Evolutionary conservation across 164 flowering plant species (phyloP), one percentile per base, ranked within the genome.

Genomic region (Magnolia officinalis): DNA sequence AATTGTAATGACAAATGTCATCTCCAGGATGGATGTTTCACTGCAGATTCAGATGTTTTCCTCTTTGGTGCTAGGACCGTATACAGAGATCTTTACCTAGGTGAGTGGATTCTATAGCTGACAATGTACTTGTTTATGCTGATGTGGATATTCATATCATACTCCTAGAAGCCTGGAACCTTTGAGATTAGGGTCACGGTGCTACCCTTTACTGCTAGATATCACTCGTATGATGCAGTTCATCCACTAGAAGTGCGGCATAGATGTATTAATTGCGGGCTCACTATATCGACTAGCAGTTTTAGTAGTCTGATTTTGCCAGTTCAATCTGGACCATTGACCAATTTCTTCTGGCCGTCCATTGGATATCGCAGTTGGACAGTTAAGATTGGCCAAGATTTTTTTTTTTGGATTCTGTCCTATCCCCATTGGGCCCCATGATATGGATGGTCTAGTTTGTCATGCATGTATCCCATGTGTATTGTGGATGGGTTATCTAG

Each of bases 11-110:
- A 21, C 19, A 29, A 23, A 14, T 24, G 55, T 76, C 50, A 26
- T 79, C 72, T 74, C 71, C 87, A 94, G 99, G 99, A 94, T 90
- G 97, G 97, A 74, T 96, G 99, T 80, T 96, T 96, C 83, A 84
- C 89, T 65, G 81, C 96, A 70, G 99, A 96, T 91, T 96, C 99
- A 49, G 99, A 96, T 87, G 82, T 84, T 66, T 92, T 96, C 77
- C 91, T 96, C 71, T 96, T 96, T 85, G 99, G 99, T 83, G 99
- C 95, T 37, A 92, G 87, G 85, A 92, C 95, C 29, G 95, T 96
- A 50, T 96, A 96, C 78, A 87, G 94, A 83, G 99, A 94, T 76
- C 92, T 96, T 71, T 91, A 91, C 81, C 89, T 94, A 75, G 96
- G 99, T 92, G 71, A 82, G 89, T 76, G 66, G 66, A 65, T 79